phyloP scores from a whole-genome alignment of 495 filamentous ascomycete genomes.

The Recurvomyces mirabilis region DNA sequence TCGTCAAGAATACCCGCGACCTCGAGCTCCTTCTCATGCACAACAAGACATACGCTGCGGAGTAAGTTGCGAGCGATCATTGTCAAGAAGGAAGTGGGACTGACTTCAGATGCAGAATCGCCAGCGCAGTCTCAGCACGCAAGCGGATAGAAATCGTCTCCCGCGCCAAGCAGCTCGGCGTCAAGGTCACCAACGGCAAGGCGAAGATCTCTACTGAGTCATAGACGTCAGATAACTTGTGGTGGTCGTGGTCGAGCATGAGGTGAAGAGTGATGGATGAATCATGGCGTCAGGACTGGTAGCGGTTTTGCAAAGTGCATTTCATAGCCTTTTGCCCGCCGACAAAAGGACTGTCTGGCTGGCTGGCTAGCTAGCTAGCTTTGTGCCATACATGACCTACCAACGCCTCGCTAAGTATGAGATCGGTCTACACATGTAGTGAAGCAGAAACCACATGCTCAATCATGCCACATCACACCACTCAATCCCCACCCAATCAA shows the following conservation, averaged over 20 bases:
- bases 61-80: constrained; percentile 64
- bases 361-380: neutral
- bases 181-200: constrained; percentile 99
- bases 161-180: constrained; percentile 89
- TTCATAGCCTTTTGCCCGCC: constrained; percentile 3
- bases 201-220: constrained; percentile 95
- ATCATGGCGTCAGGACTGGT: constrained; percentile 6
- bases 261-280: constrained; percentile 1
- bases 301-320: constrained; percentile 9
- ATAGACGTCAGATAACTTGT: constrained; percentile 9
- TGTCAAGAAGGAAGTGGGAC: too few relatives aligned
- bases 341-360: neutral
- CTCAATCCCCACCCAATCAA: neutral
- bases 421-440: constrained; percentile 1
- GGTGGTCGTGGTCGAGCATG: neutral
- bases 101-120: too few relatives aligned
- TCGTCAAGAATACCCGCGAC: constrained; percentile 89
- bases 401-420: constrained; percentile 19
- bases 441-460: neutral
- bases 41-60: constrained; percentile 96
- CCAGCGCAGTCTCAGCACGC: constrained; percentile 89
- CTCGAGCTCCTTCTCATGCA: constrained; percentile 98
- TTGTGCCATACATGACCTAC: constrained; percentile 7
- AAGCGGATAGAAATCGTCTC: constrained; percentile 96
- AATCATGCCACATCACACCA: neutral